Evolutionary conservation across 768 basidiomycete species (phyloP).

Genomic region (Mycena vulgaris): DNA sequence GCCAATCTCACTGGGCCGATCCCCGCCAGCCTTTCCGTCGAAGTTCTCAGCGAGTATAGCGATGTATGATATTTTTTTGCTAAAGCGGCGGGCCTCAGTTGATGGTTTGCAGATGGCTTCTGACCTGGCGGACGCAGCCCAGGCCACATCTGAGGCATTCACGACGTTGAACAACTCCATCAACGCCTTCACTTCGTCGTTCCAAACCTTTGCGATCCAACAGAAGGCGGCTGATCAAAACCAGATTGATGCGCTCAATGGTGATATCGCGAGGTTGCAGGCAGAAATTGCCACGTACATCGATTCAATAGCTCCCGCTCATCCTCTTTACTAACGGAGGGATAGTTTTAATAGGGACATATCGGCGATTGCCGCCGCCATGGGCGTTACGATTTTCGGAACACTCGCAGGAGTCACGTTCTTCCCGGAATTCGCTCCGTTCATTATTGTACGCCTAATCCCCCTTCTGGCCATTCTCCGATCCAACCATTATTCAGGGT

Average conservation of each 20-base stretch:
- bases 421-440: neutral
- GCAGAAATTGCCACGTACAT: neutral
- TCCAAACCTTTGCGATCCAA: neutral
- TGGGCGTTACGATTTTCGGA: neutral
- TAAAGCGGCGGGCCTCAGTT: neutral
- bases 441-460: neutral
- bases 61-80: neutral
- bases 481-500: neutral
- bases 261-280: neutral
- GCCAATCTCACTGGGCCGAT: conserved; percentile 4
- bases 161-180: neutral
- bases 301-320: neutral
- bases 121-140: neutral
- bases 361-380: neutral
- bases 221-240: neutral
- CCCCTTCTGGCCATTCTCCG: neutral
- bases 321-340: neutral
- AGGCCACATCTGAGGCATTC: conserved; percentile 12
- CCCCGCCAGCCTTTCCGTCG: neutral
- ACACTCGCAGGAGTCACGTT: neutral
- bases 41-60: conserved; percentile 8
- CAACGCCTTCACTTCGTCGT: neutral
- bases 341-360: neutral
- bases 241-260: neutral
- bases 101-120: conserved; percentile 7